phyloP scores from a whole-genome alignment of 2,329 filamentous ascomycete genomes.

The Pseudopyricularia javanii region DNA sequence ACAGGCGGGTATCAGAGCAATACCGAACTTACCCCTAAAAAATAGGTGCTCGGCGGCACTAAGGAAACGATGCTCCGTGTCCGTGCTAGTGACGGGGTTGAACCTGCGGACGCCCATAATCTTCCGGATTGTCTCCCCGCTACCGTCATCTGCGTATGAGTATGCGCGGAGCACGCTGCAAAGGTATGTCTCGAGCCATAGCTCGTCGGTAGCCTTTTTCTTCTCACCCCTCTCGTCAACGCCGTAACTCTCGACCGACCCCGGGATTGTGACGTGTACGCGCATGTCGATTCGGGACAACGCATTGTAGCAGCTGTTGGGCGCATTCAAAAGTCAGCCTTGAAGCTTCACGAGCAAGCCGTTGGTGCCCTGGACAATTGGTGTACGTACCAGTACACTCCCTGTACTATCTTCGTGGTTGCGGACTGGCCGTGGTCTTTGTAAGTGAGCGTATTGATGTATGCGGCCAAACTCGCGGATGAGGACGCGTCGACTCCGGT shows the following conservation, averaged over 20 bases:
- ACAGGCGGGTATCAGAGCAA: too few relatives aligned
- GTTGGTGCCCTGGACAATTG: neutral
- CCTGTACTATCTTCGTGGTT: slow-evolving; percentile 78
- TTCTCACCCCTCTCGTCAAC: slow-evolving; percentile 95
- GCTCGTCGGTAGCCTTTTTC: slow-evolving; percentile 78
- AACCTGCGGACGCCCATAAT: slow-evolving; percentile 95
- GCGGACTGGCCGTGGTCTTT: slow-evolving; percentile 67
- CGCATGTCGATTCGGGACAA: slow-evolving; percentile 98
- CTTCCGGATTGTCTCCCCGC: slow-evolving; percentile 86
- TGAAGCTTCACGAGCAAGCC: neutral
- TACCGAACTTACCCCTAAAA: slow-evolving; percentile 59
- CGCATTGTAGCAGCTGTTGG: slow-evolving; percentile 79
- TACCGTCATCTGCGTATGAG: slow-evolving; percentile 91
- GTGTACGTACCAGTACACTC: slow-evolving; percentile 72
- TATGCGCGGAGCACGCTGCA: slow-evolving; percentile 92
- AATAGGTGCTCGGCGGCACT: slow-evolving; percentile 91
- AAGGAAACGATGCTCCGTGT: slow-evolving; percentile 91
- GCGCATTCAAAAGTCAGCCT: slow-evolving; percentile 7
- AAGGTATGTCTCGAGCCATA: slow-evolving; percentile 96
- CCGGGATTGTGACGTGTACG: slow-evolving; percentile 93
- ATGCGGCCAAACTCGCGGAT: slow-evolving; percentile 89
- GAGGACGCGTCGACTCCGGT: slow-evolving; percentile 95
- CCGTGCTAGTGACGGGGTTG: slow-evolving; percentile 96
- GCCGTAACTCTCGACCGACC: slow-evolving; percentile 93
- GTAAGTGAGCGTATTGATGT: slow-evolving; percentile 96